These are phyloP conservation scores for Mycena indigotica DNA, from an alignment of 768 basidiomycete genomes.

Conservation along the genomic window DNA sequence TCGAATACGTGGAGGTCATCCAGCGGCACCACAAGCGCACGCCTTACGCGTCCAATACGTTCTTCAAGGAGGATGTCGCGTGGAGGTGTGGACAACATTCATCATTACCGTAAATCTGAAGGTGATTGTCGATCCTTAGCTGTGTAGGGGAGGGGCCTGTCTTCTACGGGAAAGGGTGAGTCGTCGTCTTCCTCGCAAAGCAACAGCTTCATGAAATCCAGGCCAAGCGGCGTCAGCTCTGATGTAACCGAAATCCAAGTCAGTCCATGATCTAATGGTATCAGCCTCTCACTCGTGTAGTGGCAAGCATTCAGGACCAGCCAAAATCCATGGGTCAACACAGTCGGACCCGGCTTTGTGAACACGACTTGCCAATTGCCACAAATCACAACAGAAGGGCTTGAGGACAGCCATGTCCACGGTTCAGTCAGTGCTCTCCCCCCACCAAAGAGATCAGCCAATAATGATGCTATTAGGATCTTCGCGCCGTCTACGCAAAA, in stretches of 20 bases:
- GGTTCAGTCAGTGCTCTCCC: conserved; percentile 35
- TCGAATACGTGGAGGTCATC: conserved; percentile 54
- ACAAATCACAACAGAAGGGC: conserved; percentile 47
- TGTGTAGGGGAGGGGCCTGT: conserved; percentile 46
- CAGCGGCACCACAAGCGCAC: conserved; percentile 58
- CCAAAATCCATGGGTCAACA: conserved; percentile 45
- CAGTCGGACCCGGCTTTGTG: conserved; percentile 47
- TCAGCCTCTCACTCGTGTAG: too few species aligned
- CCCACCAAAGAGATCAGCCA: not conserved
- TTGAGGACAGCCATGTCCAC: conserved; percentile 47
- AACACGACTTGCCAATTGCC: conserved; percentile 52
- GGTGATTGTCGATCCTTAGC: conserved; percentile 5
- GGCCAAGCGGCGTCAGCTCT: conserved; percentile 29
- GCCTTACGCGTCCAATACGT: conserved; percentile 52
- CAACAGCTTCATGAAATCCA: conserved; percentile 26
- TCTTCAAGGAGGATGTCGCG: conserved; percentile 47
- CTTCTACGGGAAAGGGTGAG: conserved; percentile 24
- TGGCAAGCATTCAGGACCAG: conserved; percentile 44
- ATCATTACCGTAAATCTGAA: too few species aligned
- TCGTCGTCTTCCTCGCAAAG: conserved; percentile 3
- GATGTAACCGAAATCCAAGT: conserved; percentile 40
- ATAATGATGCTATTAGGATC: conserved; percentile 33
- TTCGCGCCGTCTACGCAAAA: conserved; percentile 46
- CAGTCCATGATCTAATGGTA: not conserved
- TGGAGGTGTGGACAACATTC: conserved; percentile 33